phyloP scores from a whole-genome alignment of 352 stramenopile genomes.

The Aphanomyces invadans region DNA sequence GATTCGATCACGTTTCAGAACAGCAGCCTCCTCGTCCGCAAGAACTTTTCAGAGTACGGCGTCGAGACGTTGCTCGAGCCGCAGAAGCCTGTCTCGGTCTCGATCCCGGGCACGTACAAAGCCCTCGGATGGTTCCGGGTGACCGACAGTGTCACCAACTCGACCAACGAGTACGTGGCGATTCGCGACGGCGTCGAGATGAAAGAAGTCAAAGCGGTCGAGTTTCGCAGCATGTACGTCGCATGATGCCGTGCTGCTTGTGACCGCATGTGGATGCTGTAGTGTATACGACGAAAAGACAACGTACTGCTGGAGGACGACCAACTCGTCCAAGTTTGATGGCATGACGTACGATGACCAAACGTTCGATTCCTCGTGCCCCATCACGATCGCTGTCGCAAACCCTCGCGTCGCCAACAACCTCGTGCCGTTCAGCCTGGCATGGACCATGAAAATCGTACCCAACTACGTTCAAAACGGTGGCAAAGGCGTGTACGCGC shows the following conservation, averaged over 20 bases:
- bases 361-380: conserved; percentile 6
- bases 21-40: neutral
- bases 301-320: conserved; percentile 17
- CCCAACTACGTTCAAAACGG: neutral
- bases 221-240: neutral
- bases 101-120: neutral
- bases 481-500: neutral
- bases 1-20: neutral
- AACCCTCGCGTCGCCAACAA: neutral
- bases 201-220: neutral
- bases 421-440: neutral
- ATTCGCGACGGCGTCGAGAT: neutral
- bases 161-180: neutral
- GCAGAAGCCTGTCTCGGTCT: neutral
- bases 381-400: neutral
- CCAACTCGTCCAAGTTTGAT: conserved; percentile 7
- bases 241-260: no score
- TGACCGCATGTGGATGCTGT: no score
- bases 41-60: neutral
- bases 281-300: conserved; percentile 9
- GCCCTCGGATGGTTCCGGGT: neutral
- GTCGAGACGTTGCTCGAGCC: conserved; percentile 3
- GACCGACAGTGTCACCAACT: neutral
- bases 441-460: neutral
- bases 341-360: neutral